phyloP scores from a whole-genome alignment of 192 early-diverging fungal genomes.

The Coemansia sp. region DNA sequence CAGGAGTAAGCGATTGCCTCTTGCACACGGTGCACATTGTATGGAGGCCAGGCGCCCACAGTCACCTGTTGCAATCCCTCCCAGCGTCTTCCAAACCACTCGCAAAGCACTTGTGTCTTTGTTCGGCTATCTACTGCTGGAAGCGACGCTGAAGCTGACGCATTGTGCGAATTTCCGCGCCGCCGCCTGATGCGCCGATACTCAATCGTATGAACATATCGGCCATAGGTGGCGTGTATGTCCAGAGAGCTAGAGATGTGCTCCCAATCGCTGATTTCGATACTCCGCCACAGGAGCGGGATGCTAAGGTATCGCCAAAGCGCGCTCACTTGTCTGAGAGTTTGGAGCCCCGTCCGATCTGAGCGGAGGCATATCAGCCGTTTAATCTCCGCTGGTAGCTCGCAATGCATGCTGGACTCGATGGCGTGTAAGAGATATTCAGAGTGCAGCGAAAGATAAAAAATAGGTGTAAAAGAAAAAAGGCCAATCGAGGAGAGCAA shows the following conservation, averaged over 20 bases:
- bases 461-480: neutral
- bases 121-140: constrained; percentile 22
- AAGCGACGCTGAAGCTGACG: neutral
- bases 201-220: constrained; percentile 20
- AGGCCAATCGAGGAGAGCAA: neutral
- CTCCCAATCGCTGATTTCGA: constrained; percentile 49
- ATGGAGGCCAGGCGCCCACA: constrained; percentile 45
- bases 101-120: constrained; percentile 34
- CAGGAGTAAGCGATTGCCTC: constrained; percentile 14
- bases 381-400: constrained; percentile 26
- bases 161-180: constrained; percentile 24
- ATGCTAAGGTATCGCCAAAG: constrained; percentile 36
- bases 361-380: constrained; percentile 22
- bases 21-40: constrained; percentile 42
- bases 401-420: neutral
- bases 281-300: constrained; percentile 32
- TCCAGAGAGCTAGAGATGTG: constrained; percentile 2
- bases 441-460: neutral
- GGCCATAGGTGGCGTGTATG: constrained; percentile 22
- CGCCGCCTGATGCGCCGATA: constrained; percentile 30
- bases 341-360: constrained; percentile 10
- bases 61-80: constrained; percentile 15
- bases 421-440: neutral
- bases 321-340: constrained; percentile 26
- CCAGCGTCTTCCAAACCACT: constrained; percentile 41